A percentile compares a stretch with the other conserved stretches of the same genome.
Conservation (phyloP, 345 rosid genomes). For the Raphanus raphanistrum region DNA sequence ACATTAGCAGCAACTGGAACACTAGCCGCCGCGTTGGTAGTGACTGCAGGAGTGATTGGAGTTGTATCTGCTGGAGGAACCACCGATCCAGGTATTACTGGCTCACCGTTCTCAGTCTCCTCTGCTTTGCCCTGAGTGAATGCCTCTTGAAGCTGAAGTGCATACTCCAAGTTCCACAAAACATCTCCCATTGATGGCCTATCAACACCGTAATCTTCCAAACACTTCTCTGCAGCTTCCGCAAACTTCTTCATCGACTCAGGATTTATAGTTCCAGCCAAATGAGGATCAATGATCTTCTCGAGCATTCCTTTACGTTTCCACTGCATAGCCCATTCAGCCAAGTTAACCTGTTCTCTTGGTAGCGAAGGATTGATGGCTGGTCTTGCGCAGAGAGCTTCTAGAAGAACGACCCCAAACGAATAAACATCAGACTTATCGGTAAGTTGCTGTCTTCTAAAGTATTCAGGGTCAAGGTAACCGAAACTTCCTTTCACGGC, state of each 20-base stretch:
- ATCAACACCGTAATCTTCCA: conserved; percentile 43
- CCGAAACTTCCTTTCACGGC: conserved; percentile 60
- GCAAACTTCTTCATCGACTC: conserved; percentile 58
- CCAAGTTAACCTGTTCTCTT: conserved; percentile 69
- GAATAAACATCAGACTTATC: conserved; percentile 73
- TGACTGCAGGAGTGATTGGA: conserved; percentile 25
- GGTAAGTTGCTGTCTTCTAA: conserved; percentile 61
- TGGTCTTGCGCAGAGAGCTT: conserved; percentile 65
- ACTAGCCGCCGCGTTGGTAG: conserved; percentile 40
- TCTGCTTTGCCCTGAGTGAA: conserved; percentile 54
- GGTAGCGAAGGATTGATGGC: conserved; percentile 61
- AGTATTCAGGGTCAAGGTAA: conserved; percentile 68
- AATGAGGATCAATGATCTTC: conserved; percentile 52
- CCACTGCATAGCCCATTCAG: conserved; percentile 70
- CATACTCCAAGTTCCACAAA: conserved; percentile 46
- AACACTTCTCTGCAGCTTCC: conserved; percentile 46
- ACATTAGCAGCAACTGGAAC: conserved; percentile 37
- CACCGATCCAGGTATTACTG: conserved; percentile 33
- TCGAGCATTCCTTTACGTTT: conserved; percentile 48
- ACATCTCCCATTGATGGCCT: conserved; percentile 48
- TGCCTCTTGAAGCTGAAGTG: conserved; percentile 75
- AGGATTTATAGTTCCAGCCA: conserved; percentile 52
- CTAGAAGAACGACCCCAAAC: conserved; percentile 68
- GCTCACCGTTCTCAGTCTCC: conserved; percentile 46
- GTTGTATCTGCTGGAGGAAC: conserved; percentile 34